These are phyloP conservation scores for Xylaria sp. DNA, from an alignment of 2,329 filamentous ascomycete species.

Conservation along the genomic window DNA sequence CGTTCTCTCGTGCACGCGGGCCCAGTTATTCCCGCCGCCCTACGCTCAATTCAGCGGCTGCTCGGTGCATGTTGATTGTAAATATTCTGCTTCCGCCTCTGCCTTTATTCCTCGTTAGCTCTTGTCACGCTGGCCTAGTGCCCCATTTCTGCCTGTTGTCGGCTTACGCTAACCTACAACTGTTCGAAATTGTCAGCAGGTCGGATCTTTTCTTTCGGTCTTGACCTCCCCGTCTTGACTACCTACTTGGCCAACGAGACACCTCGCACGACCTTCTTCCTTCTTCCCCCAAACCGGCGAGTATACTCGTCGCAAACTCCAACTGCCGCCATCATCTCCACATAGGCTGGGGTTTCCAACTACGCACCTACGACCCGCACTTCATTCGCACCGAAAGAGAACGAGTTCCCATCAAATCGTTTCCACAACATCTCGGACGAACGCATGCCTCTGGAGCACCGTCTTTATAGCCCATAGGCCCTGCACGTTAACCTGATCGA, in stretches of 20 bases:
- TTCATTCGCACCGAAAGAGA: neutral
- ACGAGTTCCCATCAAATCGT: neutral
- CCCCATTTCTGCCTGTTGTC: constrained; percentile 1
- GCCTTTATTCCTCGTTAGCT: constrained; percentile 7
- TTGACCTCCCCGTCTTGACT: constrained; percentile 7
- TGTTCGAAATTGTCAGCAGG: constrained; percentile 18
- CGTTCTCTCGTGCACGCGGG: neutral
- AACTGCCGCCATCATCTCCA: neutral
- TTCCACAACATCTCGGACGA: neutral
- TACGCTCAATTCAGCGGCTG: neutral
- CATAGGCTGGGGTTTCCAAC: neutral
- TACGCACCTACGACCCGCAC: neutral
- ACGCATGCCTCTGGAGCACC: neutral
- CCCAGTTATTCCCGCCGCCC: neutral
- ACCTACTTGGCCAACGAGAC: neutral
- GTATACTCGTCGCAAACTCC: constrained; percentile 2
- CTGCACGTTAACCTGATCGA: neutral
- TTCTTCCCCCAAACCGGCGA: neutral
- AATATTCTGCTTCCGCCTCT: constrained; percentile 10
- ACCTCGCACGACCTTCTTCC: neutral
- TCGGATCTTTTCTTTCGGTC: constrained; percentile 15
- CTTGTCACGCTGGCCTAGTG: neutral
- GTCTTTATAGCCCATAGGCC: neutral
- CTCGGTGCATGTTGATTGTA: constrained; percentile 10
- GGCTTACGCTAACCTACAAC: constrained; percentile 21